Base-by-base conservation (phyloP, 1,284 basidiomycete genomes). In the Fistulinella cinereoalba region DNA sequence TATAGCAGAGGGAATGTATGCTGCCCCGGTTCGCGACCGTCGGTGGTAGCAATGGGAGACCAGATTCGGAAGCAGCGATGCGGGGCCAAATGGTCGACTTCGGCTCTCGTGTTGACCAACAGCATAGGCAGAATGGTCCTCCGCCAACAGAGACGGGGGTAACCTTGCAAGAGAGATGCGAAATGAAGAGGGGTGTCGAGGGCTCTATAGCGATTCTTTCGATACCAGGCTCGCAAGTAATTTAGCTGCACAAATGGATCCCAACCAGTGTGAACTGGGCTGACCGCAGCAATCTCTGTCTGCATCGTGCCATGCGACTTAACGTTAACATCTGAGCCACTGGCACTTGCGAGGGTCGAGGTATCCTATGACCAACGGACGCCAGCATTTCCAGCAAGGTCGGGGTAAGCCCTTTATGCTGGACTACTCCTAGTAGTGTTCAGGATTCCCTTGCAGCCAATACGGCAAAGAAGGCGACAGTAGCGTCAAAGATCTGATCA, bases 381-480 rank as follows among this genome's bases (percentile, higher is more conserved):
- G 48, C 44, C 33, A 85, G 65, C 18, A 81, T 66, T 22, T 57
- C 57, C 43, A 80, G 73, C 13, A 85, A 65, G 3, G 67, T 70
- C 1, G 67, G 52, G 27, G 70, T 54, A 22, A 81, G 70, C 33
- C 61, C 72, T 12, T 58, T 64, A 51, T 61, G 65, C 13, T 64
- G 62, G 41, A 72, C 75, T 16, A 86, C 63, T 33, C 85, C 82
- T 6, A 66, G 48, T 11, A 85, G 62, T 9, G 77, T 78, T 16
- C 63, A 62, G 2, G 72, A 56, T 50, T 86, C 81, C 41, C 78
- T 75, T 2, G 84, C 73, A 2, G 81, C 74, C 1, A 88, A 66
- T 0, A 77, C 72, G 15, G 72, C 68, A 51, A 85, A 85, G 52
- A 83, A 75, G 0, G 73, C 65, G 7, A 85, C 62, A 22, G 81